A percentile compares a stretch with the other conserved stretches of the same genome.
Evolutionary conservation across 192 early-diverging fungal genomes (phyloP).

Genomic region (Coemansia sp.): DNA sequence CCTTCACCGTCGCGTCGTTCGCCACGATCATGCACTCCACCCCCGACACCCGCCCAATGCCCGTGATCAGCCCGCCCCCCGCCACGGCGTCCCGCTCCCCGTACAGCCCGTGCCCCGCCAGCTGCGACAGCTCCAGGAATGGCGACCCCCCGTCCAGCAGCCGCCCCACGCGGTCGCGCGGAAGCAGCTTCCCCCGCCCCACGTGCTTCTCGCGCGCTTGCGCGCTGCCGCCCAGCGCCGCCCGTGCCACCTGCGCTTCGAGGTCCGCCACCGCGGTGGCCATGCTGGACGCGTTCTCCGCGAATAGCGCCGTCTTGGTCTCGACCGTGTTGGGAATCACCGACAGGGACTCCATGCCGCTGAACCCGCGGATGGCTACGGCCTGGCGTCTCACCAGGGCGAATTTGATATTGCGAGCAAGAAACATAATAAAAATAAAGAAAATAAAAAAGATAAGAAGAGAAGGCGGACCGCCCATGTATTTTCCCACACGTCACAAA

Average conservation of each 20-base stretch:
- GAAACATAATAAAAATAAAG: not conserved
- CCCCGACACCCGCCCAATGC: conserved; percentile 89
- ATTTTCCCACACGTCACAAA: not conserved
- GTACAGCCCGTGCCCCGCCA: conserved; percentile 89
- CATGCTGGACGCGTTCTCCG: conserved; percentile 44
- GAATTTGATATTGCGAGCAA: not conserved
- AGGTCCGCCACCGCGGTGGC: conserved; percentile 27
- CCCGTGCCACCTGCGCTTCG: conserved; percentile 22
- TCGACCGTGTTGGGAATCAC: conserved; percentile 37
- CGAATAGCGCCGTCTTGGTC: conserved; percentile 30
- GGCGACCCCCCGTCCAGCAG: conserved; percentile 65
- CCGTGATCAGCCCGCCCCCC: conserved; percentile 90
- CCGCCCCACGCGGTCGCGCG: conserved; percentile 70
- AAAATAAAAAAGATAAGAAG: not conserved
- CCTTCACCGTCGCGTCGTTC: conserved; percentile 98
- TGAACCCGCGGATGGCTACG: not conserved
- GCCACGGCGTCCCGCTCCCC: conserved; percentile 79
- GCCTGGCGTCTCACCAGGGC: not conserved
- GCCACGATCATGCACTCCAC: conserved; percentile 96
- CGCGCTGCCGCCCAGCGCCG: conserved; percentile 74
- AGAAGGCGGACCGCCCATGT: not conserved
- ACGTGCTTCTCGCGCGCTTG: conserved; percentile 82
- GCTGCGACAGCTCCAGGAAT: conserved; percentile 92
- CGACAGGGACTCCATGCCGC: conserved; percentile 17
- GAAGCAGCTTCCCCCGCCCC: conserved; percentile 82